Percentiles rank a stretch among this genome's conserved stretches.
Evolutionary conservation across 371 early-diverging fungal species (phyloP).

Genomic region (Cladochytrium tenue): DNA sequence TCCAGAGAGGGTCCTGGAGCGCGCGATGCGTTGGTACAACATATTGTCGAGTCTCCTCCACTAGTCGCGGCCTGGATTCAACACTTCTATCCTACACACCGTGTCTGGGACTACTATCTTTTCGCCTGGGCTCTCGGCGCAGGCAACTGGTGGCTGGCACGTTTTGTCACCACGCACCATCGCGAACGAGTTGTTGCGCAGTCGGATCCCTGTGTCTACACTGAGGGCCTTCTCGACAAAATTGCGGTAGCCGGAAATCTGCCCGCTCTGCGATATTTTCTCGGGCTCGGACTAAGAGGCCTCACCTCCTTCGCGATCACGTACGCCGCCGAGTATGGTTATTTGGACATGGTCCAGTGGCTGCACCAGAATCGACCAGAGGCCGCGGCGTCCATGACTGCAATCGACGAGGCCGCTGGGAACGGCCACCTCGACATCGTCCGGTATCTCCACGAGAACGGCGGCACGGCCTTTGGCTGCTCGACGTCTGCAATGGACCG

Average conservation of each 20-base stretch:
- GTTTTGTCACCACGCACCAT: not conserved
- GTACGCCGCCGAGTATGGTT: slow-evolving; percentile 19
- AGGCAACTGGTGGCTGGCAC: not conserved
- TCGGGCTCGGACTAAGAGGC: not conserved
- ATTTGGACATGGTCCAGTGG: slow-evolving; percentile 18
- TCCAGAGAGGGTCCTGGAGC: too few species aligned
- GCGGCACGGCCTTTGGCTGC: slow-evolving; percentile 10
- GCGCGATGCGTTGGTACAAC: not conserved
- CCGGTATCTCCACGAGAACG: slow-evolving; percentile 6
- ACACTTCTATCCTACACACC: not conserved
- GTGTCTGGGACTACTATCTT: not conserved
- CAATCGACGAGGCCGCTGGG: slow-evolving; percentile 18
- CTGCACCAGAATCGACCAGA: slow-evolving; percentile 17
- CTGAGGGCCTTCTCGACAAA: slow-evolving; percentile 1
- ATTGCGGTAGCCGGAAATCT: slow-evolving; percentile 16
- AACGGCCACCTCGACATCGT: slow-evolving; percentile 17
- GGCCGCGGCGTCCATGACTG: slow-evolving; percentile 3
- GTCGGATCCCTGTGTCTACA: slow-evolving; percentile 1
- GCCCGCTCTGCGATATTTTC: slow-evolving; percentile 4
- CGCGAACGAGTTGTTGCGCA: not conserved
- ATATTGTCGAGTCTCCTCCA: not conserved
- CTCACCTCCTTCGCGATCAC: slow-evolving; percentile 2
- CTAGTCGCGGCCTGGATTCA: not conserved
- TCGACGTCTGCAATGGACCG: slow-evolving; percentile 18
- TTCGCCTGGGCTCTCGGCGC: not conserved